A percentile compares a stretch with the other conserved stretches of the same genome.
These are phyloP conservation scores for Diophrys sp. DNA, from an alignment of 73 alveolate genomes.

Conservation along the genomic window DNA sequence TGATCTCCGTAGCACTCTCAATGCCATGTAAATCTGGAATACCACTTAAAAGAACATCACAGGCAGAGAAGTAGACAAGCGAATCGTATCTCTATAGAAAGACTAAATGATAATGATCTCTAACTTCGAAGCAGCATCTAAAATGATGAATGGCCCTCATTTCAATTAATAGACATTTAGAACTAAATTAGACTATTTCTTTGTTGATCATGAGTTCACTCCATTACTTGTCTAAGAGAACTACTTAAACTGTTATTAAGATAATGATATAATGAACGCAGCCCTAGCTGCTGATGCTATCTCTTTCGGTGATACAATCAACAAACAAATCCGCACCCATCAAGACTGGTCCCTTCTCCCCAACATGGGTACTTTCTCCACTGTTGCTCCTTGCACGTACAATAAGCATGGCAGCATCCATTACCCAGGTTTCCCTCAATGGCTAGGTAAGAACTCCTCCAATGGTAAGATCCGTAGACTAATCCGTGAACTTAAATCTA, in stretches of 20 bases:
- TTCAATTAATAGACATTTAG: conserved; percentile 55
- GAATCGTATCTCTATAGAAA: conserved; percentile 52
- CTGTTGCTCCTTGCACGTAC: conserved; percentile 68
- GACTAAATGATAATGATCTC: conserved; percentile 87
- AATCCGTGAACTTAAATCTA: conserved; percentile 72
- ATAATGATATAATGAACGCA: conserved; percentile 48
- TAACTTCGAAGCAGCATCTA: conserved; percentile 91
- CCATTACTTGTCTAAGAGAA: conserved; percentile 93
- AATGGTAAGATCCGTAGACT: conserved; percentile 75
- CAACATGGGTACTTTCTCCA: conserved; percentile 64
- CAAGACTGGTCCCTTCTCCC: conserved; percentile 82
- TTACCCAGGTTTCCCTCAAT: conserved; percentile 93
- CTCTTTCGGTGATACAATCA: conserved; percentile 76
- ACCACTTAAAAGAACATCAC: conserved; percentile 44
- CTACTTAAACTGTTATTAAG: conserved; percentile 75
- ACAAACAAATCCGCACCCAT: conserved; percentile 53
- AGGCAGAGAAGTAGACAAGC: conserved; percentile 2
- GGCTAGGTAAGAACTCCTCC: conserved; percentile 85
- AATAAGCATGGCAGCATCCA: conserved; percentile 25
- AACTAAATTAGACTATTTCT: conserved; percentile 86
- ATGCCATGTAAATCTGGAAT: conserved; percentile 83
- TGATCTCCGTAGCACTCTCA: conserved; percentile 92
- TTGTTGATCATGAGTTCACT: conserved; percentile 93
- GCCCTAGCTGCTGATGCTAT: conserved; percentile 70
- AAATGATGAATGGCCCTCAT: conserved; percentile 66